Conservation (phyloP, 352 stramenopile species). For the Blastocystis sp. region DNA sequence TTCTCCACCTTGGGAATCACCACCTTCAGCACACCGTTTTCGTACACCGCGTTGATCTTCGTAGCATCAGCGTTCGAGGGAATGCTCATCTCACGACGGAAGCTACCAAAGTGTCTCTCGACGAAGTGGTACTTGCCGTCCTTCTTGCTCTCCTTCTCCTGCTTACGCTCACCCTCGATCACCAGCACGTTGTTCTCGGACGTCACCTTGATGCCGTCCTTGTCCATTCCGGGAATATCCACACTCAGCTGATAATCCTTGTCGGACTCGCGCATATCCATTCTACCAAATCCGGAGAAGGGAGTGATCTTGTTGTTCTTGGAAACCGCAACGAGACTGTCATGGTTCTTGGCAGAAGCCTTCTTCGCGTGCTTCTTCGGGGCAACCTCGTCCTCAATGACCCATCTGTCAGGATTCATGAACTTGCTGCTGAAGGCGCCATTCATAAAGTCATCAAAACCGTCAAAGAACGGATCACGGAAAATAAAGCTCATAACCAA, state of each 20-base stretch:
- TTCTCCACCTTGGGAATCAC: conserved; percentile 2
- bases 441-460: conserved; percentile 45
- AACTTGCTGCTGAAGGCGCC: not conserved
- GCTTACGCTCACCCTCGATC: conserved; percentile 63
- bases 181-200: conserved; percentile 41
- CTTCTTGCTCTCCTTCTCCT: conserved; percentile 30
- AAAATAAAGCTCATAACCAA: conserved; percentile 61
- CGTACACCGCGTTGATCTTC: not conserved
- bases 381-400: not conserved
- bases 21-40: not conserved
- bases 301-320: conserved; percentile 26
- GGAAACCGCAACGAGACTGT: not conserved
- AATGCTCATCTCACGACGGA: conserved; percentile 46
- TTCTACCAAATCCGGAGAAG: conserved; percentile 60
- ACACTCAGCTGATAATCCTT: conserved; percentile 61
- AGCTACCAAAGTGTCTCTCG: conserved; percentile 59
- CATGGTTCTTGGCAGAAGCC: not conserved
- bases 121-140: conserved; percentile 50
- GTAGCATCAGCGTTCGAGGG: conserved; percentile 21
- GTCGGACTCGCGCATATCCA: conserved; percentile 54
- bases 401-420: not conserved
- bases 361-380: conserved; percentile 3
- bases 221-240: conserved; percentile 69
- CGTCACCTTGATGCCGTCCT: conserved; percentile 31
- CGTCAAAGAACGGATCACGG: conserved; percentile 65